Evolutionary conservation across 768 basidiomycete genomes (phyloP).

Genomic region (Fistulinella prunicolor): DNA sequence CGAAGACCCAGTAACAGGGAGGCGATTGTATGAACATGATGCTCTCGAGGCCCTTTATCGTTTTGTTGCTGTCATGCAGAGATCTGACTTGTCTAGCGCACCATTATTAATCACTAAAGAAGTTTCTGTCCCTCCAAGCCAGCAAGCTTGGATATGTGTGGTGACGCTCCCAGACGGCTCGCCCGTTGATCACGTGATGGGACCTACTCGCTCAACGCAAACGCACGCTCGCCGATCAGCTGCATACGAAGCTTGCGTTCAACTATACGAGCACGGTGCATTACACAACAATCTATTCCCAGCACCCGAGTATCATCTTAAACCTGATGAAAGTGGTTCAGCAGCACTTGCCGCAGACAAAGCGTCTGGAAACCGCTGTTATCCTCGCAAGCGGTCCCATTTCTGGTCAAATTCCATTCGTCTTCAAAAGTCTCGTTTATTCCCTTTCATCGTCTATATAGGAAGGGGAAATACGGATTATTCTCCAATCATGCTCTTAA

Average conservation of each 20-base stretch:
- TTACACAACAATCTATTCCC: slow-evolving; percentile 51
- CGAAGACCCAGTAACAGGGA: slow-evolving; percentile 60
- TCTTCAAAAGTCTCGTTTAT: slow-evolving; percentile 17
- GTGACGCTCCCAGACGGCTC: slow-evolving; percentile 46
- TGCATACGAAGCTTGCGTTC: slow-evolving; percentile 53
- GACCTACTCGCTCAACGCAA: slow-evolving; percentile 44
- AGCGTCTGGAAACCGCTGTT: slow-evolving; percentile 46
- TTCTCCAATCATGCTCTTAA: slow-evolving; percentile 63
- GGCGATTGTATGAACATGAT: slow-evolving; percentile 55
- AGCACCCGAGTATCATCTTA: slow-evolving; percentile 1
- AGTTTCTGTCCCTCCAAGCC: slow-evolving; percentile 16
- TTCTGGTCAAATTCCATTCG: slow-evolving; percentile 59
- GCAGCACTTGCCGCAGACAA: slow-evolving; percentile 24
- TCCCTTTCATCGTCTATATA: slow-evolving; percentile 42
- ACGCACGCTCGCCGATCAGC: slow-evolving; percentile 57
- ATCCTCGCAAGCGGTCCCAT: slow-evolving; percentile 55
- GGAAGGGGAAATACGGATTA: slow-evolving; percentile 35
- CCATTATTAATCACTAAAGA: slow-evolving; percentile 26
- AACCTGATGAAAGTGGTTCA: slow-evolving; percentile 1
- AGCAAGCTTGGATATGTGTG: slow-evolving; percentile 42
- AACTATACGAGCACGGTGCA: slow-evolving; percentile 46
- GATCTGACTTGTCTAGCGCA: not conserved
- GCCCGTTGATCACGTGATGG: slow-evolving; percentile 40
- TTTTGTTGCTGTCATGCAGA: slow-evolving; percentile 34
- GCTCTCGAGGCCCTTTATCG: slow-evolving; percentile 57